Conservation (phyloP, 2,329 filamentous ascomycete species). For the Graphium sp. region DNA sequence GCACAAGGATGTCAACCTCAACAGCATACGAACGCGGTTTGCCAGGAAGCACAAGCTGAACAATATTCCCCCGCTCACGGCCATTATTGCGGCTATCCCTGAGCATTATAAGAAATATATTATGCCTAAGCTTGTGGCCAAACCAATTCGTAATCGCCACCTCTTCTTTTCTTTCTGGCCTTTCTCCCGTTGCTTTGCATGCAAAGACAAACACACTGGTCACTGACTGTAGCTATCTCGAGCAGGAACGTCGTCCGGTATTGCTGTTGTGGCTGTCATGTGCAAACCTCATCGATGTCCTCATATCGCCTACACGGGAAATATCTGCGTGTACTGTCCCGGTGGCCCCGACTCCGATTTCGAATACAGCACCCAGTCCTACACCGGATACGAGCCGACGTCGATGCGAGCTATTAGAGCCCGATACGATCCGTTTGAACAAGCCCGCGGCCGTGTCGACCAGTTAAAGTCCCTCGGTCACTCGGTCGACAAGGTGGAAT, state of each 20-base stretch:
- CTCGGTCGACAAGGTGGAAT: constrained; percentile 97
- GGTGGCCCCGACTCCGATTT: constrained; percentile 97
- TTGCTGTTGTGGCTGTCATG: constrained; percentile 97
- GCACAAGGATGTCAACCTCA: constrained; percentile 82
- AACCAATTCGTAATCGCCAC: constrained; percentile 81
- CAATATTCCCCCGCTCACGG: constrained; percentile 79
- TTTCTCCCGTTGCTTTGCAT: too few species aligned
- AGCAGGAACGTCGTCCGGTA: constrained; percentile 78
- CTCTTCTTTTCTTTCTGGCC: too few species aligned
- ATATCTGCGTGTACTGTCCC: constrained; percentile 97
- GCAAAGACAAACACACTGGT: not conserved
- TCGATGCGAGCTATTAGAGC: constrained; percentile 97
- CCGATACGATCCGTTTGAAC: constrained; percentile 94
- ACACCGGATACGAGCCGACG: constrained; percentile 95
- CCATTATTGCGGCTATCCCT: constrained; percentile 96
- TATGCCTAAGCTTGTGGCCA: constrained; percentile 85
- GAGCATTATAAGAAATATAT: constrained; percentile 99
- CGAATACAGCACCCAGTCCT: constrained; percentile 97
- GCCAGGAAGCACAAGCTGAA: constrained; percentile 84
- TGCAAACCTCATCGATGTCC: constrained; percentile 97
- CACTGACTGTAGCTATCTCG: not conserved
- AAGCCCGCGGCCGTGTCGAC: constrained; percentile 87
- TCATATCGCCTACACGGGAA: constrained; percentile 95
- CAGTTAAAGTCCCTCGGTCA: constrained; percentile 92
- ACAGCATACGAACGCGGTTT: constrained; percentile 69